A percentile compares a stretch with the other conserved stretches of the same genome.
These are phyloP conservation scores for Heimioporus retisporus DNA, from an alignment of 1,284 basidiomycete species.

Conservation along the genomic window DNA sequence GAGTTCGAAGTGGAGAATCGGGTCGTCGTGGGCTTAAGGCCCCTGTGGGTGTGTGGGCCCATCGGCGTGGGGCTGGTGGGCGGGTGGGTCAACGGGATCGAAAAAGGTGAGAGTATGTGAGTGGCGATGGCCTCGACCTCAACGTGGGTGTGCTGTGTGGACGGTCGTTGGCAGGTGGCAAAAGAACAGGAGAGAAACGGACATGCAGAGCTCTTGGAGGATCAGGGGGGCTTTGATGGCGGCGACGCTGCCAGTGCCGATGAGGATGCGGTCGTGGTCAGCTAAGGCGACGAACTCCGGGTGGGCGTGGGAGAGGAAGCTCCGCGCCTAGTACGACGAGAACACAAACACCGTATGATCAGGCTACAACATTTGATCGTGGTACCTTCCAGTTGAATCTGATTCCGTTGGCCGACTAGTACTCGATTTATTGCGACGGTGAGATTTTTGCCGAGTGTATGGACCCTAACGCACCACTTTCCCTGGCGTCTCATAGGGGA, in stretches of 20 bases:
- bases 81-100: constrained; percentile 42
- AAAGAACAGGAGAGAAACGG: constrained; percentile 37
- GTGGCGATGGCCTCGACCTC: constrained; percentile 91
- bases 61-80: no score
- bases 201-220: constrained; percentile 79
- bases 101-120: constrained; percentile 86
- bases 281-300: no score
- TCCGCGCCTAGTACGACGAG: no score
- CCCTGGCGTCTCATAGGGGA: constrained; percentile 41
- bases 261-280: no score
- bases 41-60: no score
- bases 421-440: no score
- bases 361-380: no score
- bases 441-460: constrained; percentile 70
- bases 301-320: no score
- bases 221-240: constrained; percentile 95
- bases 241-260: constrained; percentile 93
- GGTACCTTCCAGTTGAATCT: no score
- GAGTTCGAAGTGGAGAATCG: constrained; percentile 97
- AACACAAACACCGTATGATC: no score
- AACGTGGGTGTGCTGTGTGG: constrained; percentile 73
- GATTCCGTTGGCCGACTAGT: no score
- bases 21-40: constrained; percentile 83
- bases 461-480: constrained; percentile 45
- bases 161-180: neutral